These are phyloP conservation scores for Paramecium sonneborni DNA, from an alignment of 73 alveolate genomes.

Conservation along the genomic window DNA sequence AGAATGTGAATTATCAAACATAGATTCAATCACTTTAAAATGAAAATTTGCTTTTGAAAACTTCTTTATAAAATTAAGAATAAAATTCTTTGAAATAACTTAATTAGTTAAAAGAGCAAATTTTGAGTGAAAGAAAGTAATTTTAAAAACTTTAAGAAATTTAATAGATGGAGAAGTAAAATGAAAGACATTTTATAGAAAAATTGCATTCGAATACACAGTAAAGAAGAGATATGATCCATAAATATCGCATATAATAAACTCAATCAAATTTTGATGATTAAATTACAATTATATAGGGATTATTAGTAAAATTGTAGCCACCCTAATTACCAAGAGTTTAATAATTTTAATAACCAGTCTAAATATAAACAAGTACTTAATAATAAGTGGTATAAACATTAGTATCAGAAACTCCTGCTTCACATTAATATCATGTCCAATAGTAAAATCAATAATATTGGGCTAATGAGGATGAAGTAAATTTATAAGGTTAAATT, in stretches of 20 bases:
- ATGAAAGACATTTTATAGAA: not conserved
- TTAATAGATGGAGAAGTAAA: not conserved
- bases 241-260: not conserved
- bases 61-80: not conserved
- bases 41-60: conserved; percentile 3
- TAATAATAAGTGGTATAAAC: not conserved
- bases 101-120: not conserved
- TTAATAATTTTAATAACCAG: not conserved
- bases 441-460: not conserved
- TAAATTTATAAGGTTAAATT: not conserved
- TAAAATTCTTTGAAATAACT: not conserved
- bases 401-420: not conserved
- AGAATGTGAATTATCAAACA: not conserved
- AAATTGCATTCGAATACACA: not conserved
- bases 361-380: not conserved
- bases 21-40: not conserved
- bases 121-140: not conserved
- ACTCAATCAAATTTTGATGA: not conserved
- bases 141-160: not conserved
- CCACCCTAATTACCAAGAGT: conserved; percentile 42
- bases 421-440: not conserved
- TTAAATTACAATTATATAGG: not conserved
- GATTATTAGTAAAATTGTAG: not conserved
- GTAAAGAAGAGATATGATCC: conserved; percentile 1
- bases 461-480: conserved; percentile 40